Base-by-base conservation (phyloP, 1,284 basidiomycete genomes). In the Malassezia pachydermatis region DNA sequence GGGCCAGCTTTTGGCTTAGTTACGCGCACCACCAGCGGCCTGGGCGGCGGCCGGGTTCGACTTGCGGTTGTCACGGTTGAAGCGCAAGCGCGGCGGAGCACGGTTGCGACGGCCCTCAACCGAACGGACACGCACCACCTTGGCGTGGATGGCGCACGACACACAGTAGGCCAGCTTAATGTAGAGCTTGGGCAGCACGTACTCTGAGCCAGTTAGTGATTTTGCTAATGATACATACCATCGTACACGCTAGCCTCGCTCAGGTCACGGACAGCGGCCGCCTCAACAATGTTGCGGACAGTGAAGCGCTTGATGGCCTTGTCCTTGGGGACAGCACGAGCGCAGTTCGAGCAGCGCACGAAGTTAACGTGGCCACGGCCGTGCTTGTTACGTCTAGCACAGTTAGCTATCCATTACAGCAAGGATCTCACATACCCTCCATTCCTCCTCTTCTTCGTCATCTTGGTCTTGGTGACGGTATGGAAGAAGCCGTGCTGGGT, bases 241-340 rank as follows among this genome's bases (percentile, higher is more conserved):
- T 78, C 76, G 79, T 96, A 98, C 63, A 96, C 85, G 62, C 83
- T 86, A 44, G 92, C 90, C 72, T 98, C 94, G 73, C 84, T 87
- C 74, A 99, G 84, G 79, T 99, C 92, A 70, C 92, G 81, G 67
- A 98, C 86, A 58, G 92, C 92, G 51, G 92, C 92, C 70, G 87
- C 86, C 81, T 98, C 90, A 57, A 98, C 89, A 85, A 98, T 98
- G 83, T 98, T 98, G 76, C 90, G 84, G 72, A 98, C 90, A 47
- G 90, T 95, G 82, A 95, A 95, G 56, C 92, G 65, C 80, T 98
- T 98, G 84, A 99, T 96, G 63, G 94, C 92, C 83, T 70, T 99
- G 80, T 98, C 94, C 81, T 79, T 74, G 52, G 65, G 59, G 27
- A 55, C 51, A 10, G 60, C 60, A 28, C 61, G 59, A 71, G 88